Evolutionary conservation across 495 filamentous ascomycete species (phyloP), one percentile per base, ranked within the genome.

Genomic region (Penicillium coffeae): DNA sequence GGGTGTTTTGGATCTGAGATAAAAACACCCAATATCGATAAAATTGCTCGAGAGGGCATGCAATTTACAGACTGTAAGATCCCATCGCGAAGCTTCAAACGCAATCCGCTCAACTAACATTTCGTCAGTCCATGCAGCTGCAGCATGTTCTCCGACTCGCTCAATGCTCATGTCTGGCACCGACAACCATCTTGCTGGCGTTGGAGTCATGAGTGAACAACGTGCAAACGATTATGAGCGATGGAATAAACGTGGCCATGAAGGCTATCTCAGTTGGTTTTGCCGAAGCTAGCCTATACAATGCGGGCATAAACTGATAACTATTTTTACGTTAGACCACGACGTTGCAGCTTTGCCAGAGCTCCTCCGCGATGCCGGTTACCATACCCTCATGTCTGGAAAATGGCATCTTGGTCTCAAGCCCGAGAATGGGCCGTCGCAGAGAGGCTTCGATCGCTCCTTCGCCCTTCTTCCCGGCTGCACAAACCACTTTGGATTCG

Each of bases 71-170:
- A 83, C 50, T 83, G n/a, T n/a, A n/a, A n/a, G n/a, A n/a, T n/a
- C n/a, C n/a, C n/a, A n/a, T n/a, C n/a, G n/a, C n/a, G n/a, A n/a
- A n/a, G n/a, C n/a, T n/a, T n/a, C n/a, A n/a, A n/a, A n/a, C n/a
- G n/a, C n/a, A n/a, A n/a, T n/a, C n/a, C n/a, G n/a, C n/a, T n/a
- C n/a, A n/a, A n/a, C n/a, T n/a, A n/a, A n/a, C n/a, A n/a, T n/a
- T n/a, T n/a, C n/a, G n/a, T n/a, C n/a, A n/a, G n/a, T 82, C 62
- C 80, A 85, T 54, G 76, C 80, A 6, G 79, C 81, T 7, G 78
- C 63, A 8, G 57, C 67, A 21, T 71, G 67, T 38, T 65, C 61
- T 8, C 62, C 65, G 2, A 70, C 67, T 2, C 37, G 67, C 4
- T 48, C 67, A 6, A 70, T 70, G 67, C 68, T 80, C 25, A 56